These are phyloP conservation scores for Trichophyton benhamiae DNA, from an alignment of 2,329 filamentous ascomycete species.

Conservation along the genomic window DNA sequence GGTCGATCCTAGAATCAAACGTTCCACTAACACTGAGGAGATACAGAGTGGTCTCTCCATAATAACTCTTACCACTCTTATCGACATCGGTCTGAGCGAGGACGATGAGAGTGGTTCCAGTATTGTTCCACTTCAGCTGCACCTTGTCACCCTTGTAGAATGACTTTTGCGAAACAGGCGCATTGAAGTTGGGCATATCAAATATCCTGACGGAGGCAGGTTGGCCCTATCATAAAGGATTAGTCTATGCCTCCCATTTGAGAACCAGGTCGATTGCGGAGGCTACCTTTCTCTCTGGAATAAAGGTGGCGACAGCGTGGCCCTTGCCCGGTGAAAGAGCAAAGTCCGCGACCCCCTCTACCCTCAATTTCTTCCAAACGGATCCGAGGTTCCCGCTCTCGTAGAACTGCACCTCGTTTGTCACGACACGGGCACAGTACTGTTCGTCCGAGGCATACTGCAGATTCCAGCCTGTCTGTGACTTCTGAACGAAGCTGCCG, in stretches of 20 bases:
- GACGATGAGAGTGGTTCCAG: conserved; percentile 83
- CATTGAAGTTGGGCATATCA: conserved; percentile 75
- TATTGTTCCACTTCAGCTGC: conserved; percentile 92
- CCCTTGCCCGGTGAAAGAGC: conserved; percentile 79
- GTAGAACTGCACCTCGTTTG: conserved; percentile 97
- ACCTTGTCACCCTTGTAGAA: conserved; percentile 99
- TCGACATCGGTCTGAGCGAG: conserved; percentile 96
- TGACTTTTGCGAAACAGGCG: conserved; percentile 85
- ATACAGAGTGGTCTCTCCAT: conserved; percentile 95
- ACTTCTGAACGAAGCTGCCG: conserved; percentile 89
- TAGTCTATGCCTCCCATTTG: conserved; percentile 11
- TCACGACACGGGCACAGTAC: conserved; percentile 84
- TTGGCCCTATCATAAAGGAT: conserved; percentile 53
- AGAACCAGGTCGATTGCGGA: neutral
- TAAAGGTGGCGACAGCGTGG: conserved; percentile 85
- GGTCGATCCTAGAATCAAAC: conserved; percentile 80
- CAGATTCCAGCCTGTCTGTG: conserved; percentile 89
- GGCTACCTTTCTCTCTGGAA: conserved; percentile 81
- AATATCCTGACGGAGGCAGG: conserved; percentile 90
- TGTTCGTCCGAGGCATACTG: conserved; percentile 92
- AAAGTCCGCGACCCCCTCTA: conserved; percentile 83
- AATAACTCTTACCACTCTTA: conserved; percentile 98
- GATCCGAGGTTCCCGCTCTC: conserved; percentile 71
- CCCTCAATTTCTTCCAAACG: conserved; percentile 90
- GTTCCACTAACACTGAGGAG: conserved; percentile 80